Percentiles rank a stretch among this genome's conserved stretches.
These are phyloP conservation scores for Harrya chromipes DNA, from an alignment of 768 basidiomycete genomes.

Conservation along the genomic window DNA sequence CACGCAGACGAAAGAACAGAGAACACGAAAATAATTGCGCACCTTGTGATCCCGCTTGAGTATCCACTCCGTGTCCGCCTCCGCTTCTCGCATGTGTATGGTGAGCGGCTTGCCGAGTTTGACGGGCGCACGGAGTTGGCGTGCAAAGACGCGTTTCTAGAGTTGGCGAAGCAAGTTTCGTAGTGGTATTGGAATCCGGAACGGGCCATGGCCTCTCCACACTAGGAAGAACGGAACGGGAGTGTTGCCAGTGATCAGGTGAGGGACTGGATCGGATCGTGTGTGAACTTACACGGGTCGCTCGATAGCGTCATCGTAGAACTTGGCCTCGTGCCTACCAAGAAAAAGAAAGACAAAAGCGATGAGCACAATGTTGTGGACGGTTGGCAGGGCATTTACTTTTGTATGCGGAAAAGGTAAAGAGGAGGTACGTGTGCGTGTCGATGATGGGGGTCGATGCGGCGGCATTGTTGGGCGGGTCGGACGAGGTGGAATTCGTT, in stretches of 20 bases:
- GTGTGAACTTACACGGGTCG: conserved; percentile 53
- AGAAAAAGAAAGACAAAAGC: background rate
- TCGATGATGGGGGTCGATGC: conserved; percentile 55
- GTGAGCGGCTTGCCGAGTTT: conserved; percentile 72
- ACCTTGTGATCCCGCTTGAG: conserved; percentile 71
- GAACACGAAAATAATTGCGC: conserved; percentile 6
- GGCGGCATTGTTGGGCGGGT: conserved; percentile 14
- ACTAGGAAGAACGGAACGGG: conserved; percentile 35
- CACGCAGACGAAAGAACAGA: background rate
- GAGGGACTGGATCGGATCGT: background rate
- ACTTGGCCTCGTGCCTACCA: conserved; percentile 64
- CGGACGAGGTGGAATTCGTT: conserved; percentile 35
- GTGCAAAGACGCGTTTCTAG: conserved; percentile 62
- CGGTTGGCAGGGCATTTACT: conserved; percentile 59
- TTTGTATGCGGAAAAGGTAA: conserved; percentile 67
- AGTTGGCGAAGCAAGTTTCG: conserved; percentile 68
- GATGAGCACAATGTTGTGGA: background rate
- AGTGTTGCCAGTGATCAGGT: background rate
- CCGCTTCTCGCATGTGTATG: conserved; percentile 85
- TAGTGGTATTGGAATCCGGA: conserved; percentile 87
- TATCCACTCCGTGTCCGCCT: conserved; percentile 76
- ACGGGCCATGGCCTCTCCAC: conserved; percentile 73
- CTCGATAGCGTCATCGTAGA: conserved; percentile 68
- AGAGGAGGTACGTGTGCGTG: conserved; percentile 82
- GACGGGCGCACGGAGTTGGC: conserved; percentile 70